These are phyloP conservation scores for Akanthomyces uredinophilus DNA, from an alignment of 2,329 filamentous ascomycete species.

Conservation along the genomic window DNA sequence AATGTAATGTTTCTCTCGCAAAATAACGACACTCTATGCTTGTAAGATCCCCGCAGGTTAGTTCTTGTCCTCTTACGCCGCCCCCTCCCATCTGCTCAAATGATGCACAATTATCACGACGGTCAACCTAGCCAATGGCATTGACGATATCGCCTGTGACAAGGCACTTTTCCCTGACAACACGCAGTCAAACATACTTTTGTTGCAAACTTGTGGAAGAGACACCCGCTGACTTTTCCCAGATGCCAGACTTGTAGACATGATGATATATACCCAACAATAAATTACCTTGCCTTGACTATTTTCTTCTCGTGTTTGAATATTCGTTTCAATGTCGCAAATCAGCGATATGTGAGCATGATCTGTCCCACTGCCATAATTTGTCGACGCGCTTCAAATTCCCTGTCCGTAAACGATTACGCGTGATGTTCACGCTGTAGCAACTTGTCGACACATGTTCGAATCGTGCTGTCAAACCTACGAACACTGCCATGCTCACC, in stretches of 20 bases:
- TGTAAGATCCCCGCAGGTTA: constrained; percentile 20
- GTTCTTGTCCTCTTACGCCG: constrained; percentile 17
- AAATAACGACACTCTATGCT: neutral
- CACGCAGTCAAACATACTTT: neutral
- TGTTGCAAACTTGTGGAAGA: neutral
- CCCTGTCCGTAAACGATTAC: too few species aligned
- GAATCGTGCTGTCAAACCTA: too few species aligned
- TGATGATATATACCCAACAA: neutral
- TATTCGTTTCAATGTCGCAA: too few species aligned
- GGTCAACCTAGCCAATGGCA: constrained; percentile 44
- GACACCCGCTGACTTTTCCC: constrained; percentile 1
- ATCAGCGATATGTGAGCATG: too few species aligned
- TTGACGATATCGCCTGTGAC: constrained; percentile 44
- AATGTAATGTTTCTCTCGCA: neutral
- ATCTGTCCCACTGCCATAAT: too few species aligned
- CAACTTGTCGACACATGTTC: too few species aligned
- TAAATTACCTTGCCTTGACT: neutral
- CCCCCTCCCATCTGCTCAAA: constrained; percentile 20
- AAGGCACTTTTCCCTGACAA: constrained; percentile 34
- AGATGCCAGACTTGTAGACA: neutral
- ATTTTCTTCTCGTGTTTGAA: neutral
- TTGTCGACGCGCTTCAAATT: too few species aligned
- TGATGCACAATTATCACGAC: constrained; percentile 44
- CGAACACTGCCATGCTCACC: neutral
- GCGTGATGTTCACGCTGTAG: too few species aligned